Evolutionary conservation across 2,329 filamentous ascomycete species (phyloP).

Genomic region (Akanthomyces muscarius): DNA sequence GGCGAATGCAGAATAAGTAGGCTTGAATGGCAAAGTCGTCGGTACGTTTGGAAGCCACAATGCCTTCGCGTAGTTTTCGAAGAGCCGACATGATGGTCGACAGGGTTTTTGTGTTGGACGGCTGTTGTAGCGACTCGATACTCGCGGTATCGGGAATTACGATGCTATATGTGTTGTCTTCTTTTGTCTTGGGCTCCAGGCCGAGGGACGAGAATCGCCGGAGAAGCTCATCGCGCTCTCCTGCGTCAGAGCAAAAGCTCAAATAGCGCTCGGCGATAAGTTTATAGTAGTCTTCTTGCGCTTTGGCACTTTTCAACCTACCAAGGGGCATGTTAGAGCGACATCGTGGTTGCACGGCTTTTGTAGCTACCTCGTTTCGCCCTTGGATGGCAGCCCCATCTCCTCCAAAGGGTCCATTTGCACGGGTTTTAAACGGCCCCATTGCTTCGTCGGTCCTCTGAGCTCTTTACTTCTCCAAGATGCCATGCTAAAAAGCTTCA

Average conservation of each 20-base stretch:
- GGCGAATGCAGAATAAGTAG: conserved; percentile 86
- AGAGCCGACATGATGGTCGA: conserved; percentile 75
- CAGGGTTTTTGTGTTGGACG: conserved; percentile 57
- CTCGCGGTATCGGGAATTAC: conserved; percentile 9
- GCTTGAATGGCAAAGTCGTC: conserved; percentile 83
- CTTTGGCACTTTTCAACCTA: conserved; percentile 69
- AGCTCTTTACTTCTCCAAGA: conserved; percentile 30
- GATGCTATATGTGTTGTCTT: background rate
- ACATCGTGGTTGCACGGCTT: conserved; percentile 16
- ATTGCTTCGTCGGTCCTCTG: conserved; percentile 48
- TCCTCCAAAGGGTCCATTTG: conserved; percentile 72
- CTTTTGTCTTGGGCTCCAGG: conserved; percentile 15
- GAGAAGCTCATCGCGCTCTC: conserved; percentile 68
- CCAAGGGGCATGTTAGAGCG: background rate
- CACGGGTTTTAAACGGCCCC: conserved; percentile 69
- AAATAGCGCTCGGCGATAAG: conserved; percentile 87
- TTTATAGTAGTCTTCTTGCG: conserved; percentile 81
- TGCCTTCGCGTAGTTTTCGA: conserved; percentile 86
- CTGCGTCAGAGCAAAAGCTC: conserved; percentile 75
- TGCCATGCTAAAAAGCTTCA: conserved; percentile 1
- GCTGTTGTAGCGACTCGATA: conserved; percentile 20
- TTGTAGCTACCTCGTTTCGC: conserved; percentile 67
- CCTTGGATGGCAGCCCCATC: conserved; percentile 85
- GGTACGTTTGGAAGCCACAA: conserved; percentile 70
- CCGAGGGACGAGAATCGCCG: conserved; percentile 66